A percentile compares a stretch with the other conserved stretches of the same genome.
phyloP scores from a whole-genome alignment of 2,329 filamentous ascomycete species.

The Fusarium sp. region DNA sequence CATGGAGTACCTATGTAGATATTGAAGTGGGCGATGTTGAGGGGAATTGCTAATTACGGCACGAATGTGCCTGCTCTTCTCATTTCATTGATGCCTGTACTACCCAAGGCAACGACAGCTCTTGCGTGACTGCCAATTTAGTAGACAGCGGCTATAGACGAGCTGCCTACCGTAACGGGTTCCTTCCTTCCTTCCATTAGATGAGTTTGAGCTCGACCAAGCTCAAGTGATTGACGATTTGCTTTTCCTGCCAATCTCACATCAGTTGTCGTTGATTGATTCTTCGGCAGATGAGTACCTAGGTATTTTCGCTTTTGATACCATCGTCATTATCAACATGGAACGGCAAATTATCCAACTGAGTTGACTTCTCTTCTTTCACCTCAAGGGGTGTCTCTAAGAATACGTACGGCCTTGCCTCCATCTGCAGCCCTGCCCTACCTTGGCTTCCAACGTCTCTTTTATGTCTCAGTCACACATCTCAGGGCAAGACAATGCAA shows the following conservation, averaged over 20 bases:
- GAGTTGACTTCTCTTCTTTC: background rate
- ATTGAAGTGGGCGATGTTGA: background rate
- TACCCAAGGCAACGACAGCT: background rate
- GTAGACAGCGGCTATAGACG: background rate
- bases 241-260: background rate
- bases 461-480: constrained; percentile 22
- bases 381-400: constrained; percentile 12
- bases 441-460: constrained; percentile 27
- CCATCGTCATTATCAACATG: constrained; percentile 1
- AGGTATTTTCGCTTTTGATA: background rate
- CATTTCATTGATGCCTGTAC: background rate
- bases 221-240: background rate
- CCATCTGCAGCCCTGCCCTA: constrained; percentile 24
- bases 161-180: background rate
- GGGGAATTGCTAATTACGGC: background rate
- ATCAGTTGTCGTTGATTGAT: background rate
- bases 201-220: background rate
- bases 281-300: background rate
- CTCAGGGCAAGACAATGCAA: constrained; percentile 30
- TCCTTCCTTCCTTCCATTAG: background rate
- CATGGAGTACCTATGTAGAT: background rate
- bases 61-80: background rate
- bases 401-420: background rate
- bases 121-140: constrained; percentile 1
- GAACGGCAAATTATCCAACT: background rate